phyloP scores from a whole-genome alignment of 2,329 filamentous ascomycete genomes.

The Penicillium sp. region DNA sequence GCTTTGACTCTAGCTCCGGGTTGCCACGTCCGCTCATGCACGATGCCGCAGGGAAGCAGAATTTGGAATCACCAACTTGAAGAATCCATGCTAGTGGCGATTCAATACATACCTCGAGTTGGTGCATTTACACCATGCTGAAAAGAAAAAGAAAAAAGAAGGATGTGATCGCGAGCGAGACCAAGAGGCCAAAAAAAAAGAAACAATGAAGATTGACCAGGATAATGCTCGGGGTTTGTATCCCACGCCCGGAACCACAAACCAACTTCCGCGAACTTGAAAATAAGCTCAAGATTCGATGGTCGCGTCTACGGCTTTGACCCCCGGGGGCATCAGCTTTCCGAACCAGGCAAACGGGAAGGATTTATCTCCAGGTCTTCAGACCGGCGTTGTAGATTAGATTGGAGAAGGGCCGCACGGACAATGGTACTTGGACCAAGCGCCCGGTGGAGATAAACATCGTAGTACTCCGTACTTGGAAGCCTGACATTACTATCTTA shows the following conservation, averaged over 20 bases:
- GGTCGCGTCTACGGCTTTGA: constrained; percentile 9
- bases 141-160: background rate
- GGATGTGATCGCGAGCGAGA: background rate
- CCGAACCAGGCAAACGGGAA: background rate
- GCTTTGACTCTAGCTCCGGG: constrained; percentile 5
- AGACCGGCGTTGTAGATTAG: constrained; percentile 5
- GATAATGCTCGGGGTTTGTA: background rate
- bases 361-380: background rate
- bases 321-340: background rate
- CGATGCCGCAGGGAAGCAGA: constrained; percentile 1
- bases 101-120: background rate
- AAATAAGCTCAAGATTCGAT: constrained; percentile 28
- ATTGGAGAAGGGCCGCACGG: background rate
- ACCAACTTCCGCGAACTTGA: constrained; percentile 6
- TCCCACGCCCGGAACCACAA: background rate
- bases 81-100: background rate
- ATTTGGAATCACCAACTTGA: constrained; percentile 2
- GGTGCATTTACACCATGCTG: background rate
- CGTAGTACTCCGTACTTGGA: background rate
- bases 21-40: constrained; percentile 5
- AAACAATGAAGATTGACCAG: background rate
- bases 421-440: background rate
- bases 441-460: constrained; percentile 1
- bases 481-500: background rate
- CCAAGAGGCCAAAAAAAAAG: background rate